Evolutionary conservation across 352 stramenopile species (phyloP).

Genomic region (Thraustochytrium striatum): DNA sequence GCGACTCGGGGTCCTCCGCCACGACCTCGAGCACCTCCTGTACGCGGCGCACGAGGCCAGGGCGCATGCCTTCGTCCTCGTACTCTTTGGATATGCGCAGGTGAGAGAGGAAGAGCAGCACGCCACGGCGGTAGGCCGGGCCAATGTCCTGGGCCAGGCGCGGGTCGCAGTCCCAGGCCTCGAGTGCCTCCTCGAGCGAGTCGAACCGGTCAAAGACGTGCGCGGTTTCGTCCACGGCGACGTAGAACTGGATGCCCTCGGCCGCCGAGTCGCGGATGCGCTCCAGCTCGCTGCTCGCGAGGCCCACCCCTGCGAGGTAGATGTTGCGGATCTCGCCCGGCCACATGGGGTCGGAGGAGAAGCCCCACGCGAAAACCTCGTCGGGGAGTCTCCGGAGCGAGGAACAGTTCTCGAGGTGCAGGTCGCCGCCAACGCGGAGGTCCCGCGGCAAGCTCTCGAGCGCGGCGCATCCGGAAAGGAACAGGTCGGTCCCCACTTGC

Average conservation of each 20-base stretch:
- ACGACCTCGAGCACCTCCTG: slow-evolving; percentile 17
- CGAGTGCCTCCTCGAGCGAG: not conserved
- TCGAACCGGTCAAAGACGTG: not conserved
- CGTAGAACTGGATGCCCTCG: not conserved
- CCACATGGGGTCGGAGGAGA: not conserved
- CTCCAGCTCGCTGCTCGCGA: not conserved
- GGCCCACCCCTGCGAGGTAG: not conserved
- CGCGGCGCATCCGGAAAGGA: no score
- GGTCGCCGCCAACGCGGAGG: not conserved
- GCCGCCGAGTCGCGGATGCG: not conserved
- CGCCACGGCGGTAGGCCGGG: slow-evolving; percentile 15
- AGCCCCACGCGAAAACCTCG: not conserved
- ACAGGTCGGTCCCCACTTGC: not conserved
- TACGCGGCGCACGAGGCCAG: not conserved
- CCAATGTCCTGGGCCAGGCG: not conserved
- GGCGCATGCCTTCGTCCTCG: not conserved
- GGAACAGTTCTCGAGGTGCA: not conserved
- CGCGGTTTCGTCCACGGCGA: not conserved
- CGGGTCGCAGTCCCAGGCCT: not conserved
- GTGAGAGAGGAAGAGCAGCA: not conserved
- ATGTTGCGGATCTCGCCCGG: not conserved
- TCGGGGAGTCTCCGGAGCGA: not conserved
- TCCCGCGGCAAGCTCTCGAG: no score
- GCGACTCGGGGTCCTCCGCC: not conserved
- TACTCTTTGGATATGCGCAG: slow-evolving; percentile 21